Percentiles rank a stretch among this genome's conserved stretches.
Conservation (phyloP, 768 basidiomycete species). For the Podaxis sp. region DNA sequence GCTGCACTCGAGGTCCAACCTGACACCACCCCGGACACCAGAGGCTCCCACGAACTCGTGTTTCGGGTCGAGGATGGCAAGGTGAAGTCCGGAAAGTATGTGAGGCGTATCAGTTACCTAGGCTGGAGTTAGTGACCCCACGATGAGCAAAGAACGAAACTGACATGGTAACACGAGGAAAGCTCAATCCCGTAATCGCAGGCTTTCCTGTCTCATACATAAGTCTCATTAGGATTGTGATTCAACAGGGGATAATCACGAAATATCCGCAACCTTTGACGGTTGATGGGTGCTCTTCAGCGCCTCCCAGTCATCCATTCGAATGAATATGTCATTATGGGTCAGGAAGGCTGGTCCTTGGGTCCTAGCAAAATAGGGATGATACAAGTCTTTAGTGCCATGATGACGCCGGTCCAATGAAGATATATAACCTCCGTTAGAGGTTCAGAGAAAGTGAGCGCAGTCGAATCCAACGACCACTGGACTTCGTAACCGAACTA, state of each 20-base stretch:
- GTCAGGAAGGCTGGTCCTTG: conserved; percentile 40
- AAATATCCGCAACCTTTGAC: conserved; percentile 21
- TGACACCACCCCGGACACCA: conserved; percentile 21
- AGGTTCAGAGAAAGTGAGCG: no score
- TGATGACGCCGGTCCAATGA: conserved; percentile 28
- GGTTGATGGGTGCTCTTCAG: conserved; percentile 34
- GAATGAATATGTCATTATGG: conserved; percentile 32
- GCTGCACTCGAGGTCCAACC: conserved; percentile 26
- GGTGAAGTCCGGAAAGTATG: conserved; percentile 38
- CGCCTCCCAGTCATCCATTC: conserved; percentile 35
- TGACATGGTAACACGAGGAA: conserved; percentile 26
- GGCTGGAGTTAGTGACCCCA: background rate
- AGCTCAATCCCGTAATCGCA: conserved; percentile 27
- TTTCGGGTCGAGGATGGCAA: conserved; percentile 46
- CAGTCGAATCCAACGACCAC: no score
- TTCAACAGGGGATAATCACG: conserved; percentile 8
- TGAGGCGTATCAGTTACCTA: conserved; percentile 51
- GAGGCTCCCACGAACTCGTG: conserved; percentile 24
- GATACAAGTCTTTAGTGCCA: conserved; percentile 20
- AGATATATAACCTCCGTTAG: no score
- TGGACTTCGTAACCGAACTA: no score
- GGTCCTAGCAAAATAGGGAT: conserved; percentile 24
- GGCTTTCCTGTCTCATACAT: conserved; percentile 17
- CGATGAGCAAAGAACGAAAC: background rate
- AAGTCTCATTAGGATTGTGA: background rate